These are phyloP conservation scores for Reticulascus tulasneorum DNA, from an alignment of 2,329 filamentous ascomycete species.

Conservation along the genomic window DNA sequence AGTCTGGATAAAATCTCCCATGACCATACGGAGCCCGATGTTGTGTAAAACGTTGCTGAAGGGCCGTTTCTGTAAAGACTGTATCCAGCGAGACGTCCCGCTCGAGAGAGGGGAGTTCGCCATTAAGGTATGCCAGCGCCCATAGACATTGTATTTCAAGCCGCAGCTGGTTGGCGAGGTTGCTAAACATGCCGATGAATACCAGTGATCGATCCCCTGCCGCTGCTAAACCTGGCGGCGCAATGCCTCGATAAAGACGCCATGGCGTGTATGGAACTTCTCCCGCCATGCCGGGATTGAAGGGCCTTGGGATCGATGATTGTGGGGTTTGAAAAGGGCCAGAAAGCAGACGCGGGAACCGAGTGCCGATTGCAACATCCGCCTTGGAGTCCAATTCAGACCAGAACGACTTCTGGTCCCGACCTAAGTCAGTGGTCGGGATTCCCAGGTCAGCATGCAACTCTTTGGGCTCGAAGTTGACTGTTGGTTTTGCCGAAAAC, in stretches of 20 bases:
- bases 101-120: constrained; percentile 28
- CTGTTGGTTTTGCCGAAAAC: constrained; percentile 18
- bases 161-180: constrained; percentile 38
- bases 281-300: constrained; percentile 13
- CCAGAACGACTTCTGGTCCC: constrained; percentile 14
- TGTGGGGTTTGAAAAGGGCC: constrained; percentile 9
- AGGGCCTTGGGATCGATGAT: constrained; percentile 8
- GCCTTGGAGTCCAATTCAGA: constrained; percentile 8
- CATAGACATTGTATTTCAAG: constrained; percentile 48
- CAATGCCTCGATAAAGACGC: constrained; percentile 22
- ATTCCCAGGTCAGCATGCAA: constrained; percentile 16
- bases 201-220: constrained; percentile 38
- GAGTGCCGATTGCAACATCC: constrained; percentile 10
- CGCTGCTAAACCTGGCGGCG: constrained; percentile 23
- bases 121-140: constrained; percentile 54
- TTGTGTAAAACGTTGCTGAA: constrained; percentile 48
- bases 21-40: constrained; percentile 49
- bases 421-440: constrained; percentile 13
- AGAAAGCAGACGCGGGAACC: constrained; percentile 13
- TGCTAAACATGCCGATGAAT: constrained; percentile 43
- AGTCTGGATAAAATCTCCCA: constrained; percentile 45
- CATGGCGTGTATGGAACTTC: constrained; percentile 17
- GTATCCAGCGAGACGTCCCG: constrained; percentile 2
- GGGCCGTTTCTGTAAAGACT: constrained; percentile 33
- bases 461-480: constrained; percentile 15